These are phyloP conservation scores for Talaromyces nanjingensis DNA, from an alignment of 495 filamentous ascomycete genomes.

Conservation along the genomic window DNA sequence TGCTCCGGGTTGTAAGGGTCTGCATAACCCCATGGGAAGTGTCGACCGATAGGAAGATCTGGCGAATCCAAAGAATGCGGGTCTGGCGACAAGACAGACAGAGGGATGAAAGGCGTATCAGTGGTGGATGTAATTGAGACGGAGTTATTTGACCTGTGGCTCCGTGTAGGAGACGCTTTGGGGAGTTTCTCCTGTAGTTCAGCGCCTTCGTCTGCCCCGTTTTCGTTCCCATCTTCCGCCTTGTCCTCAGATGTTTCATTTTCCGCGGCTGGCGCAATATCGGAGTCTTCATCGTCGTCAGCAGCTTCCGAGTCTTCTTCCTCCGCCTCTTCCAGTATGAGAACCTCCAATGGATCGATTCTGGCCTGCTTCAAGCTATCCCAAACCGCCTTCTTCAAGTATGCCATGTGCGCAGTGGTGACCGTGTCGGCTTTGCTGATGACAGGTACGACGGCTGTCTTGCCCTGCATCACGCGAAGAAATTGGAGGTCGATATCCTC, in stretches of 20 bases:
- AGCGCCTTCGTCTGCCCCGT: conserved; percentile 2
- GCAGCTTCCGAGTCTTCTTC: conserved; percentile 49
- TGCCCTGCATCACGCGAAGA: conserved; percentile 79
- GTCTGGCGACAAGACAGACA: conserved; percentile 93
- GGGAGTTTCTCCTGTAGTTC: not conserved
- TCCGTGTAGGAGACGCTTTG: conserved; percentile 20
- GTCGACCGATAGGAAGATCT: conserved; percentile 58
- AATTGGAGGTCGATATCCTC: conserved; percentile 88
- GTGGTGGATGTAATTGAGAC: conserved; percentile 16
- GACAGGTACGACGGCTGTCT: conserved; percentile 92
- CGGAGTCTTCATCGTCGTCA: conserved; percentile 16
- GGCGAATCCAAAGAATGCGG: conserved; percentile 66
- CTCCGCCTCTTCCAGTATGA: conserved; percentile 71
- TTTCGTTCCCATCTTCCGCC: conserved; percentile 3
- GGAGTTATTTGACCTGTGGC: conserved; percentile 19
- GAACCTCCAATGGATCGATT: conserved; percentile 80
- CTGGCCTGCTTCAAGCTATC: conserved; percentile 77
- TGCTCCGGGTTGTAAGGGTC: conserved; percentile 85
- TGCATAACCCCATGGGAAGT: conserved; percentile 95
- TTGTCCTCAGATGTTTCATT: conserved; percentile 18
- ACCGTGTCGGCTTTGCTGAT: conserved; percentile 97
- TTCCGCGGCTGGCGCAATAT: conserved; percentile 11
- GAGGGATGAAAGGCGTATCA: conserved; percentile 48
- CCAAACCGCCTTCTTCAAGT: conserved; percentile 86
- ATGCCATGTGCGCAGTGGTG: conserved; percentile 86